Evolutionary conservation across 805 yeast genomes (phyloP).

Genomic region (Yarrowia sp.): DNA sequence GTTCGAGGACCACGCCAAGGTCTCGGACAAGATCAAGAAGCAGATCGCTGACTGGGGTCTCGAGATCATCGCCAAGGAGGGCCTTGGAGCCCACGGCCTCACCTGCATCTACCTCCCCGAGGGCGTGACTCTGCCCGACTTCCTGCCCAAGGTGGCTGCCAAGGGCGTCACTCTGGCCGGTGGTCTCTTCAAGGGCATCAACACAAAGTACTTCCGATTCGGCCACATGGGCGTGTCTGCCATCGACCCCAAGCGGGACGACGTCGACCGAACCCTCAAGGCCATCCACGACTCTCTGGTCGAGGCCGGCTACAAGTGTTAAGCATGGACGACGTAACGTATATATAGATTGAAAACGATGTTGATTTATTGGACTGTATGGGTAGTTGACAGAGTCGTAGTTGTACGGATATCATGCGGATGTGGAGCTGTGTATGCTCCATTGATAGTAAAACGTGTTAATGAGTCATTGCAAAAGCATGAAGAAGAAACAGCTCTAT

Average conservation of each 20-base stretch:
- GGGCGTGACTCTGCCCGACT: slow-evolving; percentile 63
- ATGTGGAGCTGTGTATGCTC: no score
- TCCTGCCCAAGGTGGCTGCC: slow-evolving; percentile 54
- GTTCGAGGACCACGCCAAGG: slow-evolving; percentile 59
- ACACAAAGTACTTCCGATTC: slow-evolving; percentile 80
- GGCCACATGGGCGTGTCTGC: slow-evolving; percentile 95
- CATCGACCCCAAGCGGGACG: slow-evolving; percentile 52
- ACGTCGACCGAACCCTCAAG: slow-evolving; percentile 50
- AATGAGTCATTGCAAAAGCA: no score
- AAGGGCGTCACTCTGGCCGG: slow-evolving; percentile 81
- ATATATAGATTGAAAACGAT: slow-evolving; percentile 5
- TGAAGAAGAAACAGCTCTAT: no score
- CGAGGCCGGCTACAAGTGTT: slow-evolving; percentile 30
- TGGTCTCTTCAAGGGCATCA: slow-evolving; percentile 80
- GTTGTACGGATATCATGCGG: no score
- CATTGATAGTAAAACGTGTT: no score
- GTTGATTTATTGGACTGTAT: background rate
- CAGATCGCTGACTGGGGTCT: slow-evolving; percentile 59
- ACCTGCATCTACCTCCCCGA: slow-evolving; percentile 83
- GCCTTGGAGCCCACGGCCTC: slow-evolving; percentile 80
- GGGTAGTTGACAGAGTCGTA: no score
- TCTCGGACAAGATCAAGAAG: slow-evolving; percentile 64
- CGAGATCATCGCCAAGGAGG: slow-evolving; percentile 60
- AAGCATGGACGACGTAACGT: background rate
- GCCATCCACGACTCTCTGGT: slow-evolving; percentile 44